Conservation (phyloP, 2,329 filamentous ascomycete genomes). For the Paraphoma sp. region DNA sequence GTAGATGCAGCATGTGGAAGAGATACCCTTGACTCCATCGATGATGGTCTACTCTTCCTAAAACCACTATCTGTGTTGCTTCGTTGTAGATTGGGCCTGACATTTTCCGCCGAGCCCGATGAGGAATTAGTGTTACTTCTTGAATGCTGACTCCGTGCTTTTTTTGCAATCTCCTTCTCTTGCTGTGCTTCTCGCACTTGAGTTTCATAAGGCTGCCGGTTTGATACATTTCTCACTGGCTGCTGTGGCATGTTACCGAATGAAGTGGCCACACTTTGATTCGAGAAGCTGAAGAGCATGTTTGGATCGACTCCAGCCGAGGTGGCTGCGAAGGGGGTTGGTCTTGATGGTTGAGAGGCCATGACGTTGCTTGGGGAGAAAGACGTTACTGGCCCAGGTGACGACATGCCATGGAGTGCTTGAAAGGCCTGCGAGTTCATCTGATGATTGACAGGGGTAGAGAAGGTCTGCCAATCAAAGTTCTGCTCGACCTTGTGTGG, state of each 20-base stretch:
- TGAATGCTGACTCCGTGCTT: conserved; percentile 44
- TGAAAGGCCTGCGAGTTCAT: conserved; percentile 46
- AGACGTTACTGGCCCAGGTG: conserved; percentile 28
- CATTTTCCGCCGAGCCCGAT: conserved; percentile 39
- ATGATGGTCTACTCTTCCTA: conserved; percentile 34
- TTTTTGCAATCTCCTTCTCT: conserved; percentile 42
- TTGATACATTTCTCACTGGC: conserved; percentile 16
- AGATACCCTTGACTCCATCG: conserved; percentile 39
- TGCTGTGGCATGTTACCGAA: conserved; percentile 36
- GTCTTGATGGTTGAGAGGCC: conserved; percentile 26
- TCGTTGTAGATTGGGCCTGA: conserved; percentile 48
- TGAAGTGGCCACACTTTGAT: conserved; percentile 31
- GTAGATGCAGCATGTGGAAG: conserved; percentile 27
- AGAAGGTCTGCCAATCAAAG: conserved; percentile 42
- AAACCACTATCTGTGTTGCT: conserved; percentile 56
- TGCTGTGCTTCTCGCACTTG: conserved; percentile 41
- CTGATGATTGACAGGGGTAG: conserved; percentile 32
- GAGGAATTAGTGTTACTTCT: conserved; percentile 51
- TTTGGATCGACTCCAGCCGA: conserved; percentile 56
- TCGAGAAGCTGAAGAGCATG: conserved; percentile 53
- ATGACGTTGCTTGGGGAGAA: conserved; percentile 29
- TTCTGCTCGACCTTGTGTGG: conserved; percentile 41
- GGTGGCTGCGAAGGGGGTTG: conserved; percentile 43
- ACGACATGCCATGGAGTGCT: conserved; percentile 35
- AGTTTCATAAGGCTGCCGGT: conserved; percentile 50